A percentile compares a stretch with the other conserved stretches of the same genome.
These are phyloP conservation scores for Paraphoma sp. DNA, from an alignment of 2,329 filamentous ascomycete genomes.

Conservation along the genomic window DNA sequence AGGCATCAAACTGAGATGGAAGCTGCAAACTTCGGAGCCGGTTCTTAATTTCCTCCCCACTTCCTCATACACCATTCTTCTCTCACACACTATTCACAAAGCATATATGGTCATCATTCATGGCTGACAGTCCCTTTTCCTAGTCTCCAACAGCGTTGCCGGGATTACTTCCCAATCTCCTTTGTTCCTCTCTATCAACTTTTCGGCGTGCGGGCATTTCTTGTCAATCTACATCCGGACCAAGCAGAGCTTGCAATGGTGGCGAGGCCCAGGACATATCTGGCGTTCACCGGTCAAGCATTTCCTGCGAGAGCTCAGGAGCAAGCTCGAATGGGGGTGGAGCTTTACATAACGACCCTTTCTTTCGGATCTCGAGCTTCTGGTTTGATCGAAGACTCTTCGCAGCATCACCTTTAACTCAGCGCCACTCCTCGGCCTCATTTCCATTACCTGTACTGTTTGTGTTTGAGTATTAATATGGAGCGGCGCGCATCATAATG, in stretches of 20 bases:
- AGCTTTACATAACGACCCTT: constrained; percentile 30
- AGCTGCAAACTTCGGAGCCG: constrained; percentile 32
- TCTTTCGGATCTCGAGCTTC: background rate
- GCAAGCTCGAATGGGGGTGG: constrained; percentile 37
- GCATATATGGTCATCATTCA: constrained; percentile 26
- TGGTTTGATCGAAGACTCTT: constrained; percentile 4
- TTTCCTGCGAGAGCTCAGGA: constrained; percentile 22
- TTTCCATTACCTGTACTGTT: constrained; percentile 9
- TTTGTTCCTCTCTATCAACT: constrained; percentile 40
- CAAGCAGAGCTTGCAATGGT: constrained; percentile 21
- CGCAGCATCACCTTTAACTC: constrained; percentile 13
- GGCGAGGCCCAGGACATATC: constrained; percentile 19
- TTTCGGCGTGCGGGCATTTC: constrained; percentile 34
- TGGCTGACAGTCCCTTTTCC: constrained; percentile 41
- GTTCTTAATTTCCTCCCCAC: constrained; percentile 26
- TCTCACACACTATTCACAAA: constrained; percentile 9
- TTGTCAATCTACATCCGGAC: constrained; percentile 34
- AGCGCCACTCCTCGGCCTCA: constrained; percentile 2
- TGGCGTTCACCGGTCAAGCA: constrained; percentile 33
- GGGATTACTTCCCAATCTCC: constrained; percentile 32
- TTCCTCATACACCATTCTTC: constrained; percentile 13
- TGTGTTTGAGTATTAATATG: constrained; percentile 10
- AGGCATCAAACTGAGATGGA: constrained; percentile 34
- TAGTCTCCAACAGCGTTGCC: constrained; percentile 27
- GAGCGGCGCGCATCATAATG: constrained; percentile 19